Evolutionary conservation across 805 yeast species (phyloP).

Genomic region (Yarrowia porcina): DNA sequence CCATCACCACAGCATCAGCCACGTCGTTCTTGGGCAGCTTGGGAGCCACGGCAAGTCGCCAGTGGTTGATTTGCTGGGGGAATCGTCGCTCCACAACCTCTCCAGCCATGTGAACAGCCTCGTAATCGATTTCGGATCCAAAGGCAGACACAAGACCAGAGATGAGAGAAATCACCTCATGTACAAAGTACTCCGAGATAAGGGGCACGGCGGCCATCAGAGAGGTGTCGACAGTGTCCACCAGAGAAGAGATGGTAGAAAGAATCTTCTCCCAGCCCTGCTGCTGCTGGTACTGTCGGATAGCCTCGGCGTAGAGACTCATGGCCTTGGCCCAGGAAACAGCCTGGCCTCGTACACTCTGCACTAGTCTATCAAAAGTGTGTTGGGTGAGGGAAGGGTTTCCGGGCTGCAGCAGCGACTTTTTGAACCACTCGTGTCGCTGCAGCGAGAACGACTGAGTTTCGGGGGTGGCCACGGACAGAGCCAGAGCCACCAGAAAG

Average conservation of each 20-base stretch:
- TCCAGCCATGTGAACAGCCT: conserved; percentile 25
- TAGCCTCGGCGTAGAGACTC: conserved; percentile 24
- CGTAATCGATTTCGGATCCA: conserved; percentile 22
- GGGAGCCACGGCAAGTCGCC: conserved; percentile 13
- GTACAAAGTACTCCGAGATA: conserved; percentile 19
- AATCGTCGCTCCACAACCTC: conserved; percentile 24
- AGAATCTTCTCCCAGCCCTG: conserved; percentile 26
- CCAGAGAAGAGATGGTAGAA: conserved; percentile 19
- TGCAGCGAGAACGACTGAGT: conserved; percentile 9
- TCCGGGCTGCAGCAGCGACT: conserved; percentile 9
- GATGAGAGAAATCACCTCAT: conserved; percentile 17
- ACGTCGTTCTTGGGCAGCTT: conserved; percentile 13
- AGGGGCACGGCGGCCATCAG: conserved; percentile 25
- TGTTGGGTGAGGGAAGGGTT: conserved; percentile 23
- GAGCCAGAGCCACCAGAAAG: conserved; percentile 11
- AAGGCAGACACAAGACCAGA: conserved; percentile 17
- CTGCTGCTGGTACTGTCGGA: conserved; percentile 25
- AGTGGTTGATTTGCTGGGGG: conserved; percentile 21
- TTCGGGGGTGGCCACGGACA: conserved; percentile 24
- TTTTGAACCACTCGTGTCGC: conserved; percentile 20
- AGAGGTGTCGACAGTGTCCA: conserved; percentile 22
- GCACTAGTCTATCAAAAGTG: conserved; percentile 19
- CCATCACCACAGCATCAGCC: conserved; percentile 13
- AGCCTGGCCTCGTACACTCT: conserved; percentile 15
- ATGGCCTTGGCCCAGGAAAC: conserved; percentile 25